These are phyloP conservation scores for Pseudogymnoascus sp. DNA, from an alignment of 2,329 filamentous ascomycete species.

Conservation along the genomic window DNA sequence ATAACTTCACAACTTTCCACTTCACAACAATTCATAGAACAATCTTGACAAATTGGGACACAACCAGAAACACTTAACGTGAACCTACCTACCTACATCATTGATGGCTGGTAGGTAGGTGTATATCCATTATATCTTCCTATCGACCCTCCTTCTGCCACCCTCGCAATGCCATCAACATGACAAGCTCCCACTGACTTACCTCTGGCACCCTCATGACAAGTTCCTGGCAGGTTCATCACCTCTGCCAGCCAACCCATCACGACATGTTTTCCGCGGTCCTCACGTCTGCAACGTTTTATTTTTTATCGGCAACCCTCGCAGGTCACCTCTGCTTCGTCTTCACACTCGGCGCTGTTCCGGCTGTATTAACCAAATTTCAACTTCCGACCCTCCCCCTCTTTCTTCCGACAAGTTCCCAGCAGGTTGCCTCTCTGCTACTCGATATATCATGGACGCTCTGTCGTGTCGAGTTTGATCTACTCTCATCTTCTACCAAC, in stretches of 20 bases:
- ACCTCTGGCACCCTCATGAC: neutral
- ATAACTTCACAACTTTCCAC: neutral
- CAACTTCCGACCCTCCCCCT: neutral
- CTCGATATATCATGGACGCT: neutral
- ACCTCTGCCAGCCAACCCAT: neutral
- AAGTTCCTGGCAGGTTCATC: neutral
- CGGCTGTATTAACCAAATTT: neutral
- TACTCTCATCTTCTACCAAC: neutral
- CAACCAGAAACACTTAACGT: neutral
- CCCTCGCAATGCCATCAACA: neutral
- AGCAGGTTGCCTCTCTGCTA: neutral
- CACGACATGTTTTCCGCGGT: neutral
- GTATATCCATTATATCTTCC: neutral
- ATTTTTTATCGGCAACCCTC: neutral
- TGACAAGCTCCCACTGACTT: neutral
- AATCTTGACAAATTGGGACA: neutral
- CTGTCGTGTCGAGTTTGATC: neutral
- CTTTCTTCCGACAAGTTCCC: neutral
- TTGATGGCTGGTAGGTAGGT: conserved; percentile 1
- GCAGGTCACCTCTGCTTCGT: neutral
- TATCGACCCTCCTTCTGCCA: neutral
- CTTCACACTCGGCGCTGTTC: neutral
- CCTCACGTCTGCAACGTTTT: neutral
- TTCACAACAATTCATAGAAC: neutral
- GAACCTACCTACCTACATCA: neutral